Evolutionary conservation across 176 grass and related monocot species (phyloP).

Genomic region (Oryza punctata): DNA sequence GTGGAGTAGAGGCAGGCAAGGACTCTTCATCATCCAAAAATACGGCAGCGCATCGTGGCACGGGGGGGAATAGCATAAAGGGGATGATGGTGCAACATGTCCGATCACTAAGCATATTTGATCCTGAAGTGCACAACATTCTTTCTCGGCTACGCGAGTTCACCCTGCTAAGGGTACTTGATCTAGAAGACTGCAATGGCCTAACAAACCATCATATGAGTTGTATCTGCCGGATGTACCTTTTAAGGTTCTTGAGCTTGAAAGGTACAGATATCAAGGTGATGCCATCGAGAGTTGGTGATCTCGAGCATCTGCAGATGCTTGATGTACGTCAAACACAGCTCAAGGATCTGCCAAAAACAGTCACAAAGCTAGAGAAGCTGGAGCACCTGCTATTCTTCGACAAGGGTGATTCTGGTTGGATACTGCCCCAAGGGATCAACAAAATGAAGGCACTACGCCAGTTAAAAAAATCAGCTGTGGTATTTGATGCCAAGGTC

Average conservation of each 20-base stretch:
- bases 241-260: constrained; percentile 18
- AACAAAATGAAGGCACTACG: background rate
- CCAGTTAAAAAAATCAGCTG: too few relatives aligned
- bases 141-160: background rate
- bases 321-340: background rate
- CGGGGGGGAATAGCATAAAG: fast-evolving
- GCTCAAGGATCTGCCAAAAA: background rate
- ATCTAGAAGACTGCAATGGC: background rate
- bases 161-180: constrained; percentile 20
- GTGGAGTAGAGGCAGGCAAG: too few relatives aligned
- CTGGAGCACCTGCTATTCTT: background rate
- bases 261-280: background rate
- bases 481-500: background rate
- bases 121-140: background rate
- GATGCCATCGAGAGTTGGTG: background rate
- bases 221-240: background rate
- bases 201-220: background rate
- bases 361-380: background rate
- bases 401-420: background rate
- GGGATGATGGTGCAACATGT: background rate
- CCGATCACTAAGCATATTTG: background rate
- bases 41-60: too few relatives aligned
- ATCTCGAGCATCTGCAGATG: background rate
- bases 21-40: background rate
- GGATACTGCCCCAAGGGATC: background rate